Evolutionary conservation across 768 basidiomycete species (phyloP), one percentile per base, ranked within the genome.

Genomic region (Trametes cubensis): DNA sequence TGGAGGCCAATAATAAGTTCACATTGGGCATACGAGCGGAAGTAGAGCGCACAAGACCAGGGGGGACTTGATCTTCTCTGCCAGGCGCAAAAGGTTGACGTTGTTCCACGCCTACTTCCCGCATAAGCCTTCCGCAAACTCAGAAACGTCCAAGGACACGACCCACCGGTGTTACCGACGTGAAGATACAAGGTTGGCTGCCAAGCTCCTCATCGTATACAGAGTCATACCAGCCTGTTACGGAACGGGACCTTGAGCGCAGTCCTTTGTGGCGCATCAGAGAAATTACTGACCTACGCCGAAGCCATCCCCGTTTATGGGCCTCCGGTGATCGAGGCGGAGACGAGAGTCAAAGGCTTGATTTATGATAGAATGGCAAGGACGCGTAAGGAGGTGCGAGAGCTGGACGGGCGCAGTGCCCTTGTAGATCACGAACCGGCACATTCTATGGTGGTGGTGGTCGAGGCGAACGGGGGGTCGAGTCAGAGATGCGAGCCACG

Each of bases 291-390:
- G 66, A 92, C 92, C 92, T 18, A 98, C 94, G 28, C 96, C 96
- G 73, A 98, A 98, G 0, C 96, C 96, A 73, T 98, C 95, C 10
- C 93, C 92, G 66, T 94, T 94, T 75, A 94, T 93, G n/a, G 92
- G 93, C 63, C 92, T 76, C 58, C 92, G 81, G 65, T 78, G 81
- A 70, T 94, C 92, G 55, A 94, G 73, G 20, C 96, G 85, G 34
- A 99, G 80, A 8, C 95, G 84, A 21, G 94, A 95, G 76, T 98
- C 96, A 70, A 94, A 95, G 0, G 96, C 94, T 77, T 97, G 94
- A 73, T 96, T 96, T 73, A 95, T 97, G 77, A 98, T 97, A 3
- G 92, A 94, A 77, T 98, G 96, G 62, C 89, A 88, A 53, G 96
- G 96, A 50, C 92, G 83, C 46, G 95, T 98, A 67, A 98, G 81